These are phyloP conservation scores for Clavispora phyllophila DNA, from an alignment of 805 yeast genomes.

Conservation along the genomic window DNA sequence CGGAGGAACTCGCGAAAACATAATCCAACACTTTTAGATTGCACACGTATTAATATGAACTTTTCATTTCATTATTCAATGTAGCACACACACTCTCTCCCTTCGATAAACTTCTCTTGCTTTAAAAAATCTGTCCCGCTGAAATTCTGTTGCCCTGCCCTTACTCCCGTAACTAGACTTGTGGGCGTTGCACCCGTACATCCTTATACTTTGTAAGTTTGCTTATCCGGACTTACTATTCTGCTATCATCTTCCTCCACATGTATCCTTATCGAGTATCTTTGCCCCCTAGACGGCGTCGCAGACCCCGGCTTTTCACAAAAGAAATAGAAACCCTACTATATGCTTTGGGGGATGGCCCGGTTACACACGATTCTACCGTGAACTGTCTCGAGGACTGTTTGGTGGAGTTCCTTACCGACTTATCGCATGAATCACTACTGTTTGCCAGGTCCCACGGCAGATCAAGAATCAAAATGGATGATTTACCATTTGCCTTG, in stretches of 20 bases:
- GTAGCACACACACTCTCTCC: not conserved
- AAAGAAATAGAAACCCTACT: constrained; percentile 39
- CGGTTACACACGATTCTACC: constrained; percentile 34
- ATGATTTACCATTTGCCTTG: constrained; percentile 38
- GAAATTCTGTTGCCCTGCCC: no score
- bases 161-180: no score
- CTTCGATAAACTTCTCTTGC: no score
- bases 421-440: constrained; percentile 28
- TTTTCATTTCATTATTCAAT: no score
- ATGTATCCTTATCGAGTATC: constrained; percentile 4
- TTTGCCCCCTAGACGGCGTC: constrained; percentile 13
- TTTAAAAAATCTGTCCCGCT: no score
- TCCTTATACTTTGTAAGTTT: no score
- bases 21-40: no score
- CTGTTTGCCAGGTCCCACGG: constrained; percentile 35
- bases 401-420: constrained; percentile 32
- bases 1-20: constrained; percentile 3
- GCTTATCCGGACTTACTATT: not conserved
- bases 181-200: constrained; percentile 2
- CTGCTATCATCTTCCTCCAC: not conserved
- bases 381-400: constrained; percentile 36
- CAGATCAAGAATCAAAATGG: constrained; percentile 34
- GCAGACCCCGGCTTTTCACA: constrained; percentile 33
- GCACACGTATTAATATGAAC: no score
- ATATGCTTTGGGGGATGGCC: constrained; percentile 39